phyloP scores from a whole-genome alignment of 179 eudicot species.

The Drosera spatulata region DNA sequence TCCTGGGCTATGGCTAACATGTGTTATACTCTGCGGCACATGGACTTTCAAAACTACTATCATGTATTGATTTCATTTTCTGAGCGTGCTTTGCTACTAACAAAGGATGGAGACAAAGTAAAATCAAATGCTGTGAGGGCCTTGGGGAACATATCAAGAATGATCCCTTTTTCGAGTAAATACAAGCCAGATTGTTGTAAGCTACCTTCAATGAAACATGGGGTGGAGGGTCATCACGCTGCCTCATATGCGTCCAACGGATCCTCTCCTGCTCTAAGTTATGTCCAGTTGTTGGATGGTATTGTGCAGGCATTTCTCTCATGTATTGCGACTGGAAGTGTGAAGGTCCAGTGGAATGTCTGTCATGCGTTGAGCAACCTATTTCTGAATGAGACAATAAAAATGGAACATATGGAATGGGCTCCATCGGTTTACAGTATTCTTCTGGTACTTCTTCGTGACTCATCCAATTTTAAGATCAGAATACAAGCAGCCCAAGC shows the following conservation, averaged over 20 bases:
- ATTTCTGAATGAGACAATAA: constrained; percentile 64
- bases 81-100: constrained; percentile 58
- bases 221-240: constrained; percentile 3
- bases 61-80: constrained; percentile 28
- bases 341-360: constrained; percentile 99
- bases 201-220: constrained; percentile 3
- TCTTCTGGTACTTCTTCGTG: constrained; percentile 77
- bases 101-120: constrained; percentile 89
- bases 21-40: constrained; percentile 72
- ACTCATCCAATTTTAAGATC: constrained; percentile 87
- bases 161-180: constrained; percentile 35
- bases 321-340: constrained; percentile 91
- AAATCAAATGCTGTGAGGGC: constrained; percentile 98
- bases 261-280: constrained; percentile 11
- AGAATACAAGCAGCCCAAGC: constrained; percentile 97
- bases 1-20: constrained; percentile 98
- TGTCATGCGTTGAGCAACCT: constrained; percentile 90
- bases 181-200: constrained; percentile 15
- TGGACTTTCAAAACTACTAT: constrained; percentile 31
- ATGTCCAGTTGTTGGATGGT: constrained; percentile 42
- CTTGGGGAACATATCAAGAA: constrained; percentile 79
- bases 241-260: constrained; percentile 8
- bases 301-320: constrained; percentile 92
- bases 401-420: constrained; percentile 64
- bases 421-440: constrained; percentile 78